A percentile compares a stretch with the other conserved stretches of the same genome.
Conservation (phyloP, 352 stramenopile genomes). For the Phytopythium delawarense region DNA sequence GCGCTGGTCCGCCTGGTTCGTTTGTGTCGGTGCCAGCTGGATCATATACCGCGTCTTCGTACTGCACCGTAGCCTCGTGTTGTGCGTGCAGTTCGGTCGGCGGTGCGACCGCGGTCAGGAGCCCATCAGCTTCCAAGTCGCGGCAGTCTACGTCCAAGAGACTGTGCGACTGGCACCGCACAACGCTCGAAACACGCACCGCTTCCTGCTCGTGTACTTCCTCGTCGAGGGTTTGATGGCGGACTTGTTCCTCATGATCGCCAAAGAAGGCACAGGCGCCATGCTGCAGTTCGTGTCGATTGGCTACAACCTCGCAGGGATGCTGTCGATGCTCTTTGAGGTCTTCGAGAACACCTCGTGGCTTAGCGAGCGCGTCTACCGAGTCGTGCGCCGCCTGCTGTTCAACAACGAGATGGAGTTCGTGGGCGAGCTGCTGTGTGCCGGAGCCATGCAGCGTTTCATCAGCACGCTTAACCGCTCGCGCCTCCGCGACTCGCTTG, state of each 20-base stretch:
- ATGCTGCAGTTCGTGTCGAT: conserved; percentile 10
- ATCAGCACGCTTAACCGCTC: conserved; percentile 20
- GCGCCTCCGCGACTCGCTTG: conserved; percentile 12
- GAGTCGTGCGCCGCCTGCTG: conserved; percentile 16
- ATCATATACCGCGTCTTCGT: conserved; percentile 16
- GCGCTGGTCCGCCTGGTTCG: conserved; percentile 18
- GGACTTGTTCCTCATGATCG: conserved; percentile 8
- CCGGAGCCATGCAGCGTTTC: conserved; percentile 17
- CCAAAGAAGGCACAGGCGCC: conserved; percentile 3
- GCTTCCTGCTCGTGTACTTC: conserved; percentile 13
- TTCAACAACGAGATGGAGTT: conserved; percentile 28
- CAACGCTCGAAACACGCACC: conserved; percentile 19
- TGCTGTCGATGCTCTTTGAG: conserved; percentile 26
- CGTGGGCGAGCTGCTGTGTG: conserved; percentile 17
- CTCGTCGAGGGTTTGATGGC: conserved; percentile 23
- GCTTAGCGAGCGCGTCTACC: conserved; percentile 16
- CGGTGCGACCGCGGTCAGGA: conserved; percentile 12
- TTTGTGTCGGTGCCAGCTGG: conserved; percentile 11
- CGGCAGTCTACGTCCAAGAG: conserved; percentile 18
- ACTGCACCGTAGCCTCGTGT: conserved; percentile 13
- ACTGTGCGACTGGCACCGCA: conserved; percentile 14
- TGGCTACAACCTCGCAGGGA: conserved; percentile 22
- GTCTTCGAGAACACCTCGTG: conserved; percentile 22
- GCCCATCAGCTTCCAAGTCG: conserved; percentile 5
- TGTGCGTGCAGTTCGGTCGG: conserved; percentile 13